A percentile compares a stretch with the other conserved stretches of the same genome.
phyloP scores from a whole-genome alignment of 2,329 filamentous ascomycete genomes.

The Fusarium sp. region DNA sequence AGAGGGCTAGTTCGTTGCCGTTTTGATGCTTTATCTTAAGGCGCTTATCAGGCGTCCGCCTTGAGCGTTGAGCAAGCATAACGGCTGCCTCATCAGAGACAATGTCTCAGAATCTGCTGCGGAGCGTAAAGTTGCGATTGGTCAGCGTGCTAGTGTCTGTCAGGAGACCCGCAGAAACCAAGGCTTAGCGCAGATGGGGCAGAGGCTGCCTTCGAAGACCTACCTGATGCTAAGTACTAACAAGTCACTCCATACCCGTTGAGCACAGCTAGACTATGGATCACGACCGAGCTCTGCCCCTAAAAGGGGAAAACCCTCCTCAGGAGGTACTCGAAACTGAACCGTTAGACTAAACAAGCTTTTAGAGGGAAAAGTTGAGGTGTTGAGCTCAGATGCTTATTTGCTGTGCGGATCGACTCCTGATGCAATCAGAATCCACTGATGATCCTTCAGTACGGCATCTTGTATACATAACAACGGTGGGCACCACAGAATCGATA shows the following conservation, averaged over 20 bases:
- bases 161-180: slow-evolving; percentile 10
- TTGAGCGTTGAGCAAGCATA: slow-evolving; percentile 26
- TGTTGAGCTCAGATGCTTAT: neutral
- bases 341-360: neutral
- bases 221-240: neutral
- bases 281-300: slow-evolving; percentile 14
- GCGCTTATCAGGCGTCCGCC: slow-evolving; percentile 21
- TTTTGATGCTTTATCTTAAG: slow-evolving; percentile 21
- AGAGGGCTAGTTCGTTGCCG: slow-evolving; percentile 1
- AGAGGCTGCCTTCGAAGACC: slow-evolving; percentile 8
- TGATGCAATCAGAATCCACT: neutral
- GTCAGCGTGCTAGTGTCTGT: slow-evolving; percentile 2
- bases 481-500: neutral
- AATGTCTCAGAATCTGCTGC: slow-evolving; percentile 27
- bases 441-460: neutral
- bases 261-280: slow-evolving; percentile 3
- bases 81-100: slow-evolving; percentile 37
- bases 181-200: slow-evolving; percentile 29
- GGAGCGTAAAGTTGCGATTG: slow-evolving; percentile 27
- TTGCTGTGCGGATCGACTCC: neutral
- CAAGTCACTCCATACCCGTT: slow-evolving; percentile 14
- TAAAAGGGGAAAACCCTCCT: neutral
- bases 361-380: neutral
- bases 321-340: neutral
- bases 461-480: neutral